Base-by-base conservation (phyloP, 495 filamentous ascomycete genomes). In the Podospora australis region DNA sequence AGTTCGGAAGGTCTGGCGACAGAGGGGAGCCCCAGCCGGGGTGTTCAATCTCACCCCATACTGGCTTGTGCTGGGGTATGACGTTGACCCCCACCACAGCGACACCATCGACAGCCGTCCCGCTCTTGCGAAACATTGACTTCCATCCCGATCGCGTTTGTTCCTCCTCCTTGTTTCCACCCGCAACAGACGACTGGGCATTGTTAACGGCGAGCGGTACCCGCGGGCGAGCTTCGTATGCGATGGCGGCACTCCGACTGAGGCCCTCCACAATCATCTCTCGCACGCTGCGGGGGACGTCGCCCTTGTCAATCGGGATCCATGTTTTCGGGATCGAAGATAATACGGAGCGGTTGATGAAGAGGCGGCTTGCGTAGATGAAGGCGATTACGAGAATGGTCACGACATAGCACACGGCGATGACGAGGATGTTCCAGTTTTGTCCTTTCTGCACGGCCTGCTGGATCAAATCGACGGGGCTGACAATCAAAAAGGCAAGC, bases 311-410 rank as follows among this genome's bases (percentile, higher is more conserved):
- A 41, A 94, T 68, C 8, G 88, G 88, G 5, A 94, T 79, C 77
- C 83, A 90, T 41, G 77, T 67, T 57, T 89, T 90, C 1, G 94
- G 94, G 41, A 98, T 96, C 2, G 77, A 82, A 1, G 81, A 73
- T 19, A 98, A 75, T 10, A 84, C 82, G 26, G 72, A 84, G 29
- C 87, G 79, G 57, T 85, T 90, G 21, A 89, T 86, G 65, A 89
- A 96, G n/a, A 97, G 78, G n/a, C 94, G 75, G 21, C 81, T 80
- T 25, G 83, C 78, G 53, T 96, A 97, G 52, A 97, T 80, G 34
- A 95, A 78, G 29, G 80, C 61, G 21, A 86, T 75, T 43, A 91
- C 58, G 19, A 87, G 35, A 29, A 85, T 77, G 35, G 89, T 90
- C 20, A 90, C 69, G 39, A 94, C 59, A 60, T 94, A 91, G 55